Conservation (phyloP, 257 asterid genomes). For the Rhazya stricta region DNA sequence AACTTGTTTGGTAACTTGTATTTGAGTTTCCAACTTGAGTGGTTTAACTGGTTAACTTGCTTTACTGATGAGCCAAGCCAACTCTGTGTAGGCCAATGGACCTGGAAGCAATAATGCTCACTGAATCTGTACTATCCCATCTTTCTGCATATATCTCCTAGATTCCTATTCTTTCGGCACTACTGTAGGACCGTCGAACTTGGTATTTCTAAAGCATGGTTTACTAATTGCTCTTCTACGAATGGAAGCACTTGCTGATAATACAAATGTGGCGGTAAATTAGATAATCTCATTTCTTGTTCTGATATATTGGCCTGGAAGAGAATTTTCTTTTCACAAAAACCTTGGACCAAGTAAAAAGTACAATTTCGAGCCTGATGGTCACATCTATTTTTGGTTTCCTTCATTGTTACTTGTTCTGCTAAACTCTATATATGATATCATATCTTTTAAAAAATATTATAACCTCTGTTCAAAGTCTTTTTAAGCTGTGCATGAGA, state of each 20-base stretch:
- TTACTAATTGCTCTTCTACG: neutral
- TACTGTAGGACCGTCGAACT: neutral
- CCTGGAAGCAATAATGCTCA: neutral
- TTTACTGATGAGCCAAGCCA: neutral
- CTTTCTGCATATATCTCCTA: neutral
- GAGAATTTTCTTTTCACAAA: neutral
- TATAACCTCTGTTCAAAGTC: neutral
- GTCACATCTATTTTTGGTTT: neutral
- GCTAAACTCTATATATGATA: neutral
- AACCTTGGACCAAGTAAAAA: no score
- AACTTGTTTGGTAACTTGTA: neutral
- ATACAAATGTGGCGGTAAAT: neutral
- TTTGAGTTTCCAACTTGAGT: neutral
- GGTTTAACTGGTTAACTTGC: neutral
- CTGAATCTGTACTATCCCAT: neutral
- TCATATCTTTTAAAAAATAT: neutral
- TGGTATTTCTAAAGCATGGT: neutral
- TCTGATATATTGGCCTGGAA: neutral
- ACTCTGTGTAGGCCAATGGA: neutral
- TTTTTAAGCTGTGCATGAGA: neutral
- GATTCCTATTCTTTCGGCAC: neutral
- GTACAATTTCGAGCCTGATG: neutral
- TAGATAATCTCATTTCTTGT: neutral
- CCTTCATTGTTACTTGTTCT: neutral
- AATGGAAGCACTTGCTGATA: neutral